Evolutionary conservation across 345 rosid species (phyloP).

Genomic region (Zanthoxylum bungeanum): DNA sequence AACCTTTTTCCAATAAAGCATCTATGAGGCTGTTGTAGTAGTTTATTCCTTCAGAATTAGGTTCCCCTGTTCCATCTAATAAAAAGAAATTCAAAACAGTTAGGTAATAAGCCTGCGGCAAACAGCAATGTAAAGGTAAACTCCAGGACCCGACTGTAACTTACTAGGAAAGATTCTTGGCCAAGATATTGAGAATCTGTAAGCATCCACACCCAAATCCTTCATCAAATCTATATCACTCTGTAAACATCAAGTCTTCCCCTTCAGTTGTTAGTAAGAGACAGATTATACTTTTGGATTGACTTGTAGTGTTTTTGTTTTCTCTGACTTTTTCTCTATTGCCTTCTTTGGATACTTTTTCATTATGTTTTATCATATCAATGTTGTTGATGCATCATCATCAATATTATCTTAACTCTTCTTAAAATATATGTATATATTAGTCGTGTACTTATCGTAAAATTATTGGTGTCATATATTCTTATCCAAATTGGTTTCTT

Average conservation of each 20-base stretch:
- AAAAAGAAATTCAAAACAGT: slow-evolving; percentile 9
- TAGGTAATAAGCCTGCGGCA: not conserved
- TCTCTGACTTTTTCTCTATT: not conserved
- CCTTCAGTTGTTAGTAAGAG: not conserved
- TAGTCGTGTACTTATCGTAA: not conserved
- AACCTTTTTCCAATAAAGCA: slow-evolving; percentile 66
- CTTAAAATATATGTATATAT: not conserved
- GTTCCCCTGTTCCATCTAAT: slow-evolving; percentile 82
- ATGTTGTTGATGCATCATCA: slow-evolving; percentile 27
- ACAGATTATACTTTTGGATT: not conserved
- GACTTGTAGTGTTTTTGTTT: not conserved
- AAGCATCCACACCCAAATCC: slow-evolving; percentile 88
- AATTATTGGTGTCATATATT: not conserved
- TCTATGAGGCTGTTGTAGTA: slow-evolving; percentile 74
- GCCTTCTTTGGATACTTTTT: not conserved
- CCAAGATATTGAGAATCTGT: slow-evolving; percentile 94
- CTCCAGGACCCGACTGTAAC: slow-evolving; percentile 10
- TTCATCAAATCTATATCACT: slow-evolving; percentile 81
- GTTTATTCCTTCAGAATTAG: slow-evolving; percentile 58
- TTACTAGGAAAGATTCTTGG: slow-evolving; percentile 84
- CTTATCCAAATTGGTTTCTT: slow-evolving; percentile 16
- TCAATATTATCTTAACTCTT: slow-evolving; percentile 10
- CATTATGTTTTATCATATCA: slow-evolving; percentile 3
- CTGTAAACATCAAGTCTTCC: slow-evolving; percentile 32
- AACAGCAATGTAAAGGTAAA: not conserved